A percentile compares a stretch with the other conserved stretches of the same genome.
Evolutionary conservation across 495 filamentous ascomycete genomes (phyloP).

Genomic region (Patellaria atrata): DNA sequence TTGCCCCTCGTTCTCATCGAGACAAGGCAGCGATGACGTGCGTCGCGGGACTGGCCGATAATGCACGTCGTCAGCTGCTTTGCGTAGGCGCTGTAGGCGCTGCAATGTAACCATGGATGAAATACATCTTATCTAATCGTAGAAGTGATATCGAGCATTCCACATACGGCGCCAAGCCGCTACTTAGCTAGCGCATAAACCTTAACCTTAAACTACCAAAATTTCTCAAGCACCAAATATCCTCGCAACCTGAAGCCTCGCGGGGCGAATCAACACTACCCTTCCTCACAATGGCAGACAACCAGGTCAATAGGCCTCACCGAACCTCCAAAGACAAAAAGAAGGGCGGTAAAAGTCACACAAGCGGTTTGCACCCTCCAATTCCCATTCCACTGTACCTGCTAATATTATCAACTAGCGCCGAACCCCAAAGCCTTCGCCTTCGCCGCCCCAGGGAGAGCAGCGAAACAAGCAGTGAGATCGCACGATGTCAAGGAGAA

Average conservation of each 20-base stretch:
- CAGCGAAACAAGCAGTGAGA: slow-evolving; percentile 69
- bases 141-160: too few species aligned
- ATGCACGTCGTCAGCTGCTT: neutral
- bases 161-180: too few species aligned
- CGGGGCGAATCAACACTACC: slow-evolving; percentile 2
- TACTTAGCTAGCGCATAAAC: too few species aligned
- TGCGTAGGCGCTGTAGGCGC: too few species aligned
- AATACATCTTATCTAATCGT: too few species aligned
- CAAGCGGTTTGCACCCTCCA: too few species aligned
- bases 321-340: slow-evolving; percentile 86
- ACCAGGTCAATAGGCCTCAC: slow-evolving; percentile 76
- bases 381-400: too few species aligned
- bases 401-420: slow-evolving; percentile 31
- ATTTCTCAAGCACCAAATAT: slow-evolving; percentile 1
- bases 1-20: too few species aligned
- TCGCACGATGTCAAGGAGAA: slow-evolving; percentile 97
- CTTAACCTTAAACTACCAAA: too few species aligned
- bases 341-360: slow-evolving; percentile 42
- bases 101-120: too few species aligned
- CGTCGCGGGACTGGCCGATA: slow-evolving; percentile 3
- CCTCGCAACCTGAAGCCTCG: neutral
- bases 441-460: slow-evolving; percentile 69
- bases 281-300: slow-evolving; percentile 47
- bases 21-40: slow-evolving; percentile 9
- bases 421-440: slow-evolving; percentile 87